Base-by-base conservation (phyloP, 176 grass and related monocot species). In the Typha latifolia region DNA sequence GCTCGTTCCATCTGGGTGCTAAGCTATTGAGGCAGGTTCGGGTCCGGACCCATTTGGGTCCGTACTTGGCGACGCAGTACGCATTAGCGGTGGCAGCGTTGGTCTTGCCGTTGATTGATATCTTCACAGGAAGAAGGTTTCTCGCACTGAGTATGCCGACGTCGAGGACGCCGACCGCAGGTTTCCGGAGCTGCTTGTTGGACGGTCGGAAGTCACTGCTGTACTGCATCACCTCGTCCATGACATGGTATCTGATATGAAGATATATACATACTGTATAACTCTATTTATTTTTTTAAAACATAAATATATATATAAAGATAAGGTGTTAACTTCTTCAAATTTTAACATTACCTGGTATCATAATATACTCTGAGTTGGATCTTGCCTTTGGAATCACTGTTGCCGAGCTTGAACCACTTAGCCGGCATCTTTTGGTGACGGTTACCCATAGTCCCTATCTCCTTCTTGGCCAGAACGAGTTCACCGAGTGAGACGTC, bases 181-280 rank as follows among this genome's bases (percentile, higher is more conserved):
- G 0, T 50, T 26, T 66, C 20, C 73, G 49, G 14, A 79, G 71
- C 18, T 26, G 14, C 51, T 7, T 32, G 16, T 66, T 57, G 15
- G 76, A 79, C 2, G 76, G 82, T 61, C 79, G 65, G 75, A 66
- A 79, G 50, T 79, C 82, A 50, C 73, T 76, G 73, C 50, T 12
- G 75, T 74, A 79, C 13, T 47, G 16, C 0, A 49, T 11, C 21
- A 52, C 22, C 66, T 84, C 81, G 59, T 84, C 81, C 49, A 74
- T 20, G 15, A 84, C 81, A 13, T 78, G 81, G 70, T 78, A 26
- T 26, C 24, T 26, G 24, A 26, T 2, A 26, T 26, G 24, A 26
- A 26, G 24, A 26, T 26, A 26, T 2, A 26, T 26, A 26, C 24
- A 26, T 26, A 26, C 24, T 26, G 24, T 26, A 26, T 26, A 26